phyloP scores from a whole-genome alignment of 2,329 filamentous ascomycete genomes.

The Colletotrichum truncatum region DNA sequence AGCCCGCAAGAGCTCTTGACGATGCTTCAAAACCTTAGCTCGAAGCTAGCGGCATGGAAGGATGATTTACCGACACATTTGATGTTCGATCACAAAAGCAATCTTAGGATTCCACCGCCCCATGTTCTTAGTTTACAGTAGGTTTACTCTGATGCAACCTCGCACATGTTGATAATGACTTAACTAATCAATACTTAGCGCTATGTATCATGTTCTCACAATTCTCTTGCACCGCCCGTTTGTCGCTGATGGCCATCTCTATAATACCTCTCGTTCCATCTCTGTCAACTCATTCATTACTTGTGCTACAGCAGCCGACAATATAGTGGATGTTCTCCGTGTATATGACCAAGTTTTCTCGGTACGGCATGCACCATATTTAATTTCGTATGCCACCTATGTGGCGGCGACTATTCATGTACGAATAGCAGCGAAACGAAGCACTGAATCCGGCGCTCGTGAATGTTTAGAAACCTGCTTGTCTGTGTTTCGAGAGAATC shows the following conservation, averaged over 20 bases:
- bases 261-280: conserved; percentile 49
- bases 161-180: accelerated
- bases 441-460: conserved; percentile 48
- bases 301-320: conserved; percentile 55
- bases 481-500: conserved; percentile 56
- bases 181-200: conserved; percentile 33
- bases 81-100: conserved; percentile 42
- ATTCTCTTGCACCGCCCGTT: conserved; percentile 65
- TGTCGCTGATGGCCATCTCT: conserved; percentile 58
- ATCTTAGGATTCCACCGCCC: conserved; percentile 47
- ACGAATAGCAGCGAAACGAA: conserved; percentile 57
- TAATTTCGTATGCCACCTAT: conserved; percentile 65
- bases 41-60: conserved; percentile 52
- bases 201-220: conserved; percentile 59
- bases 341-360: conserved; percentile 55
- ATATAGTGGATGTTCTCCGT: conserved; percentile 53
- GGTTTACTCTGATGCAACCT: not conserved
- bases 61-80: conserved; percentile 51
- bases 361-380: conserved; percentile 57
- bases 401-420: conserved; percentile 62
- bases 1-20: conserved; percentile 44
- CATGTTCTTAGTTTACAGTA: conserved; percentile 53
- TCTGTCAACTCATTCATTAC: conserved; percentile 53
- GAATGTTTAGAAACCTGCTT: conserved; percentile 52
- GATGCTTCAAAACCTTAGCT: conserved; percentile 47